Conservation (phyloP, 2,329 filamentous ascomycete species). For the Pyrenophora teres region DNA sequence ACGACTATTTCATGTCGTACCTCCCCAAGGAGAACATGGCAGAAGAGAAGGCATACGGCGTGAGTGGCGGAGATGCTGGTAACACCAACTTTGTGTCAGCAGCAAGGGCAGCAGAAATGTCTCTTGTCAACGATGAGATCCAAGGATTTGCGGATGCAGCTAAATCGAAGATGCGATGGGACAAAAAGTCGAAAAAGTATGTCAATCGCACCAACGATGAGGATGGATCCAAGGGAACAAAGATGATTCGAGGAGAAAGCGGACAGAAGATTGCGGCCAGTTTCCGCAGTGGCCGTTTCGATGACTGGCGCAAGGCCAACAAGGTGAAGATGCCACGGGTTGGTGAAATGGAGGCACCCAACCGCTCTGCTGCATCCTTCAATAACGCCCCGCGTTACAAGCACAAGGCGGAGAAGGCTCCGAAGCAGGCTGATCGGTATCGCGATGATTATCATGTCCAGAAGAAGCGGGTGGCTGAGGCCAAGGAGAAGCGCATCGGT, state of each 20-base stretch:
- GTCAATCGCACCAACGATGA: slow-evolving; percentile 90
- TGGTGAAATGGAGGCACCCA: slow-evolving; percentile 72
- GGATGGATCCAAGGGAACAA: slow-evolving; percentile 76
- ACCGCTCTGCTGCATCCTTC: slow-evolving; percentile 29
- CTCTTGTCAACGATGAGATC: slow-evolving; percentile 86
- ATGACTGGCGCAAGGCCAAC: slow-evolving; percentile 87
- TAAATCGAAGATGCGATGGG: slow-evolving; percentile 84
- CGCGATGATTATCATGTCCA: slow-evolving; percentile 87
- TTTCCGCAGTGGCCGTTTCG: slow-evolving; percentile 92
- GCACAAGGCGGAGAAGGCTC: slow-evolving; percentile 85
- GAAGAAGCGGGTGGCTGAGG: slow-evolving; percentile 87
- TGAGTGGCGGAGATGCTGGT: slow-evolving; percentile 72
- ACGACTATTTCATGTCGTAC: slow-evolving; percentile 96
- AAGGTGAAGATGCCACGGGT: slow-evolving; percentile 79
- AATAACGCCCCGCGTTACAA: slow-evolving; percentile 66
- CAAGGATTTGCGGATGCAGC: slow-evolving; percentile 79
- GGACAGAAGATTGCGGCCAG: slow-evolving; percentile 94
- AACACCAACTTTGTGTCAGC: slow-evolving; percentile 80
- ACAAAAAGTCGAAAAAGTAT: slow-evolving; percentile 96
- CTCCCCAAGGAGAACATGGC: slow-evolving; percentile 80
- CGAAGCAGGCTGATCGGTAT: slow-evolving; percentile 91
- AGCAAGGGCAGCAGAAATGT: slow-evolving; percentile 87
- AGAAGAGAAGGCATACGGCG: slow-evolving; percentile 91
- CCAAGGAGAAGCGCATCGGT: slow-evolving; percentile 80
- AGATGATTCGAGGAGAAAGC: slow-evolving; percentile 84